Evolutionary conservation across 495 filamentous ascomycete species (phyloP).

Genomic region (Cladorrhinum samala): DNA sequence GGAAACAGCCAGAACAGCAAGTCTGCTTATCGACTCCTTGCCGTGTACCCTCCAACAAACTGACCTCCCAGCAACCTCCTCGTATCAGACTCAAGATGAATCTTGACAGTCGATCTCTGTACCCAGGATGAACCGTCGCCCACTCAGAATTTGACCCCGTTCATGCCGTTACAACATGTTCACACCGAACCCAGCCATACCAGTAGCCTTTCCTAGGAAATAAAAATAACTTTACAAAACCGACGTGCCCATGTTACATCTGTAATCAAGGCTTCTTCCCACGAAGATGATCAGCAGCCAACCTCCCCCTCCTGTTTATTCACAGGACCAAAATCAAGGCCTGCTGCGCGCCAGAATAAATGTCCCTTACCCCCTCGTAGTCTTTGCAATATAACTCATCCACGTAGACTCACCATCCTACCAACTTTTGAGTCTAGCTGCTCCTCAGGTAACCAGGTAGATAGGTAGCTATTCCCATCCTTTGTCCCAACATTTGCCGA

Average conservation of each 20-base stretch:
- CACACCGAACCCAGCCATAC: slow-evolving; percentile 18
- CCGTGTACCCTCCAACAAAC: slow-evolving; percentile 11
- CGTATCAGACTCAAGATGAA: slow-evolving; percentile 16
- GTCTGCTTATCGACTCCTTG: slow-evolving; percentile 27
- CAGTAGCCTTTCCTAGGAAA: slow-evolving; percentile 21
- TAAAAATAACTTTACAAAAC: slow-evolving; percentile 27
- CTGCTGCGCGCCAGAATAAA: too few species aligned
- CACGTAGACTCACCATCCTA: too few species aligned
- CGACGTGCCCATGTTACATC: slow-evolving; percentile 23
- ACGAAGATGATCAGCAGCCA: slow-evolving; percentile 29
- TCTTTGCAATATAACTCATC: too few species aligned
- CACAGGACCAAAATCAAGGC: too few species aligned
- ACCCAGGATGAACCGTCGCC: slow-evolving; percentile 30
- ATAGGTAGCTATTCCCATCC: too few species aligned
- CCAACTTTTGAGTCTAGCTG: too few species aligned
- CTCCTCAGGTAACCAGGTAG: too few species aligned
- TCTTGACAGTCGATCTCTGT: slow-evolving; percentile 21
- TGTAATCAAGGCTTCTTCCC: slow-evolving; percentile 15
- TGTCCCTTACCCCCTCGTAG: too few species aligned
- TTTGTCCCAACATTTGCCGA: too few species aligned
- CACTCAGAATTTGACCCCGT: slow-evolving; percentile 6
- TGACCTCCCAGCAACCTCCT: slow-evolving; percentile 27
- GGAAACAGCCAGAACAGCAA: slow-evolving; percentile 26
- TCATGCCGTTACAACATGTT: slow-evolving; percentile 9
- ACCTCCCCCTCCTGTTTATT: slow-evolving; percentile 29